Evolutionary conservation across 1,284 basidiomycete species (phyloP).

Genomic region (Moesziomyces sp.): DNA sequence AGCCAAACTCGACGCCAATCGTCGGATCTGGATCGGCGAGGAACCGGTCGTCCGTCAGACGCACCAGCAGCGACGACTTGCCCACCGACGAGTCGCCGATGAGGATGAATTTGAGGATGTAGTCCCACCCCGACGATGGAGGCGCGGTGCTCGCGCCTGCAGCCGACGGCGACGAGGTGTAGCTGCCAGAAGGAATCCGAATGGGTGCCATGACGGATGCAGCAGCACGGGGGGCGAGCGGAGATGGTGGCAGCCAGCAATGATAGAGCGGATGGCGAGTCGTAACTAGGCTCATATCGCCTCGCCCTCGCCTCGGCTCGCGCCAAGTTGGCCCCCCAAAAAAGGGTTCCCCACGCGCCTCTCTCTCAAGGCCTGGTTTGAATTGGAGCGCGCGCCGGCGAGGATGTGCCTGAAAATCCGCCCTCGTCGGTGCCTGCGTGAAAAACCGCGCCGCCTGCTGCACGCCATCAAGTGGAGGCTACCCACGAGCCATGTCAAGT

Average conservation of each 20-base stretch:
- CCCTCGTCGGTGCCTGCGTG: too few relatives aligned
- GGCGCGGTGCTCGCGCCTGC: constrained; percentile 28
- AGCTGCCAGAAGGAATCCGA: constrained; percentile 37
- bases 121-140: constrained; percentile 57
- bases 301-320: too few relatives aligned
- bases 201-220: constrained; percentile 32
- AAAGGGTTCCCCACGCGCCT: neutral
- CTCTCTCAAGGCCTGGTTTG: too few relatives aligned
- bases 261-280: too few relatives aligned
- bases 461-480: too few relatives aligned
- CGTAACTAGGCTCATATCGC: too few relatives aligned
- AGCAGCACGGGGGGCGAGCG: neutral
- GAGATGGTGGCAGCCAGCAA: neutral
- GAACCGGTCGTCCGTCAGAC: constrained; percentile 64
- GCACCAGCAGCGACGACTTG: constrained; percentile 63
- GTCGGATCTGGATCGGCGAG: constrained; percentile 61
- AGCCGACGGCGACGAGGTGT: constrained; percentile 4
- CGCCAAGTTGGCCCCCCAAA: neutral
- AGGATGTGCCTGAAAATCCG: too few relatives aligned
- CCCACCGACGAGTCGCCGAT: constrained; percentile 65
- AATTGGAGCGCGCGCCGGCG: too few relatives aligned
- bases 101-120: constrained; percentile 65
- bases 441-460: too few relatives aligned
- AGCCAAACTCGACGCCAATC: constrained; percentile 66
- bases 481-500: too few relatives aligned